Conservation (phyloP, 768 basidiomycete species). For the Calocera cornea region DNA sequence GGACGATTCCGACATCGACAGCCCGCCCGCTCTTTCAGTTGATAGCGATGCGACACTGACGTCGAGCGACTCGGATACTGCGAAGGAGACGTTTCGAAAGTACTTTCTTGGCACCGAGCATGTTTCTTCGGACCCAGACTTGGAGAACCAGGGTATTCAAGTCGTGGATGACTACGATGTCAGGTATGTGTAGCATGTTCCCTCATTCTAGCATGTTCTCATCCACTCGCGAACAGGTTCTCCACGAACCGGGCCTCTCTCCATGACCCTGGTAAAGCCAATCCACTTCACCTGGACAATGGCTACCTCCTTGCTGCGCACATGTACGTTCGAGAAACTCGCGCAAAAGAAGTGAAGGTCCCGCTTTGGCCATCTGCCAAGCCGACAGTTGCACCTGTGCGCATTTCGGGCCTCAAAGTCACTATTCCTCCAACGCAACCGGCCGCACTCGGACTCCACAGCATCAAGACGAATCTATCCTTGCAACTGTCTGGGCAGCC, state of each 20-base stretch:
- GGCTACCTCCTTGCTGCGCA: background rate
- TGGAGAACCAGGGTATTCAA: background rate
- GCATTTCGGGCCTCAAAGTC: background rate
- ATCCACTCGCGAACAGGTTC: background rate
- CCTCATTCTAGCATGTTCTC: too few species aligned
- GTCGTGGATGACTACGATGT: conserved; percentile 2
- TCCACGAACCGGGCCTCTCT: background rate
- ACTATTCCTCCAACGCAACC: background rate
- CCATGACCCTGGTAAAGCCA: background rate
- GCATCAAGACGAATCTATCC: background rate
- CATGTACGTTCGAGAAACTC: background rate
- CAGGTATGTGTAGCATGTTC: background rate
- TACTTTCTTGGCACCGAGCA: background rate
- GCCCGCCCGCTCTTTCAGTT: background rate
- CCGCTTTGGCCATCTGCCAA: background rate
- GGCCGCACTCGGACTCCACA: background rate
- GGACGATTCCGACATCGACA: background rate
- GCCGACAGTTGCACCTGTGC: background rate
- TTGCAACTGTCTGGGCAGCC: background rate
- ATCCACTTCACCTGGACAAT: background rate
- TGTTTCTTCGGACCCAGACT: background rate
- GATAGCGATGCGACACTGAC: background rate
- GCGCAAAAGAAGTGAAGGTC: background rate
- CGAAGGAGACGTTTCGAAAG: background rate
- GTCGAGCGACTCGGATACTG: background rate